A percentile compares a stretch with the other conserved stretches of the same genome.
Evolutionary conservation across 1,284 basidiomycete genomes (phyloP).

Genomic region (Cutaneotrichosporon spelunceum): DNA sequence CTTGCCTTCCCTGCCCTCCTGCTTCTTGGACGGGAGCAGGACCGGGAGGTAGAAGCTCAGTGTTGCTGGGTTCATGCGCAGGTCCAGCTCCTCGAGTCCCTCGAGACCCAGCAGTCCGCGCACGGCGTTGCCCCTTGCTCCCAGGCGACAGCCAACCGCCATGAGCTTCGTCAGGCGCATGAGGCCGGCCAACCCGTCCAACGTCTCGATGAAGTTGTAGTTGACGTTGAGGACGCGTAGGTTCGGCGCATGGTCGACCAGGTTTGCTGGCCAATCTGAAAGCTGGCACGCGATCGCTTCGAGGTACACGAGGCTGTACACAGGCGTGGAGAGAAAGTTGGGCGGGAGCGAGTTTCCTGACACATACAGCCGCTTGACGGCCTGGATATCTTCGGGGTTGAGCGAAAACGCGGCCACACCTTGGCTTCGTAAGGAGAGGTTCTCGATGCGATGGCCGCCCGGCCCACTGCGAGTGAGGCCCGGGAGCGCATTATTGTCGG

Average conservation of each 20-base stretch:
- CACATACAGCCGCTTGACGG: slow-evolving; percentile 88
- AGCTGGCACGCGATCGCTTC: slow-evolving; percentile 89
- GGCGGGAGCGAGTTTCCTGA: slow-evolving; percentile 59
- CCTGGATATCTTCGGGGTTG: slow-evolving; percentile 70
- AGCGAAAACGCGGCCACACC: slow-evolving; percentile 47
- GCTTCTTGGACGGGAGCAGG: slow-evolving; percentile 54
- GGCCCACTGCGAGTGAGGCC: slow-evolving; percentile 53
- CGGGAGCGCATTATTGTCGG: slow-evolving; percentile 76
- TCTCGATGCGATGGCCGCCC: slow-evolving; percentile 71
- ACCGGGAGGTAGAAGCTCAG: slow-evolving; percentile 91
- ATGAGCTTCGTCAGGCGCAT: slow-evolving; percentile 73
- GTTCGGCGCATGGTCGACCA: slow-evolving; percentile 73
- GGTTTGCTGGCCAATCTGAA: slow-evolving; percentile 64
- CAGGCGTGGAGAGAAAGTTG: slow-evolving; percentile 59
- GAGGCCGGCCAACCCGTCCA: slow-evolving; percentile 70
- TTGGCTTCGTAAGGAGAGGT: slow-evolving; percentile 88
- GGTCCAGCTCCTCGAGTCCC: slow-evolving; percentile 79
- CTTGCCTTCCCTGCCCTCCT: neutral
- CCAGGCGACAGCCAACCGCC: slow-evolving; percentile 76
- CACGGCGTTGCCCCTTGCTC: slow-evolving; percentile 61
- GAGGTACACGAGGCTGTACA: slow-evolving; percentile 83
- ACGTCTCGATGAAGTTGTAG: slow-evolving; percentile 80
- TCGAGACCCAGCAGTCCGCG: slow-evolving; percentile 66
- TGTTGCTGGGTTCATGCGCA: slow-evolving; percentile 92
- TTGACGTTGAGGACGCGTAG: slow-evolving; percentile 89